Evolutionary conservation across 208 protist genomes (phyloP).

Genomic region (Acanthamoeba royreba): DNA sequence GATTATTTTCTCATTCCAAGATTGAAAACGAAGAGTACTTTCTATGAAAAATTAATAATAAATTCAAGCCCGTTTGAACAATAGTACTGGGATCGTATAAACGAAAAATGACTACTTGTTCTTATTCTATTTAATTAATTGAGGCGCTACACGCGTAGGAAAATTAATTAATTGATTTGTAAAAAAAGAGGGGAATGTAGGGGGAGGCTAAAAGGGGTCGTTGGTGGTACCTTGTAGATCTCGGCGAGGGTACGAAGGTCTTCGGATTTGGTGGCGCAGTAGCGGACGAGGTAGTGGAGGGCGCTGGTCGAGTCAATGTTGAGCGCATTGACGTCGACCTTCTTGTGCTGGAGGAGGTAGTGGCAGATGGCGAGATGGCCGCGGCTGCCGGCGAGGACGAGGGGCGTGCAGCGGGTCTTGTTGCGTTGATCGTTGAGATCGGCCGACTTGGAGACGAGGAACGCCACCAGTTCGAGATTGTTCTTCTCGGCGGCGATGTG

Average conservation of each 20-base stretch:
- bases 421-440: slow-evolving; percentile 30
- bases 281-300: background rate
- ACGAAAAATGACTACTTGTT: background rate
- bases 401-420: slow-evolving; percentile 19
- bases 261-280: background rate
- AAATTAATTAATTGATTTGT: background rate
- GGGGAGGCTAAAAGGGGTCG: background rate
- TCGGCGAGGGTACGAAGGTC: background rate
- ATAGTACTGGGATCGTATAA: too few species aligned
- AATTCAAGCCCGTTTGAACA: too few species aligned
- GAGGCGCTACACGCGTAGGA: background rate
- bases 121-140: background rate
- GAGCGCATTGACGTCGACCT: background rate
- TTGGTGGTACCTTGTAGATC: slow-evolving; percentile 35
- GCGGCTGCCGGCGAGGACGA: background rate
- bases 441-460: slow-evolving; percentile 6
- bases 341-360: background rate
- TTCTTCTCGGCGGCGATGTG: slow-evolving; percentile 31
- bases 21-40: too few species aligned
- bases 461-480: background rate
- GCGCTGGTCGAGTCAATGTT: slow-evolving; percentile 29
- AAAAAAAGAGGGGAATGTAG: too few species aligned
- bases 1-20: too few species aligned
- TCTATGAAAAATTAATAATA: too few species aligned
- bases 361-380: slow-evolving; percentile 5